A percentile compares a stretch with the other conserved stretches of the same genome.
Conservation (phyloP, 208 protist species). For the Novymonas esmeraldas region DNA sequence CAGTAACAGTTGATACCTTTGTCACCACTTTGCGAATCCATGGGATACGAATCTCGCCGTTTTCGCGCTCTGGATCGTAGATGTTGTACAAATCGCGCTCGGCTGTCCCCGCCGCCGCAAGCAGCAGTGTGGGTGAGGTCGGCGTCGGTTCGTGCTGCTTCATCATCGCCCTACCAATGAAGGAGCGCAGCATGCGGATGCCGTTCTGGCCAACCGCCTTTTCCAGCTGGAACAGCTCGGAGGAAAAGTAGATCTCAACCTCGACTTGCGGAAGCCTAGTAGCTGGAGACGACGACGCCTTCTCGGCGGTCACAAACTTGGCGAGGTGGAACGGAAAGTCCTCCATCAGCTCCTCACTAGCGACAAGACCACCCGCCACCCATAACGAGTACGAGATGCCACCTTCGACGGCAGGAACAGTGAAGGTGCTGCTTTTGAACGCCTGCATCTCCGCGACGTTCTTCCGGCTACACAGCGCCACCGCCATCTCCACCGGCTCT, state of each 20-base stretch:
- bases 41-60: conserved; percentile 49
- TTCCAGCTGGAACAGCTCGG: conserved; percentile 75
- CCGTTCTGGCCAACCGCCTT: conserved; percentile 60
- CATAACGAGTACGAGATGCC: conserved; percentile 83
- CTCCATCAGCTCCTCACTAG: conserved; percentile 46
- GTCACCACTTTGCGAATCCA: conserved; percentile 54
- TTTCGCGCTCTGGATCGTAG: conserved; percentile 13
- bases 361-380: conserved; percentile 78
- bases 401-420: conserved; percentile 65
- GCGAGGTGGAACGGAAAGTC: conserved; percentile 89
- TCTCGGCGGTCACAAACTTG: conserved; percentile 46
- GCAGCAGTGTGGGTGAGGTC: conserved; percentile 58
- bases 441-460: conserved; percentile 62
- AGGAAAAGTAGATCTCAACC: conserved; percentile 87
- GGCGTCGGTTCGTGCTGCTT: conserved; percentile 78
- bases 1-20: conserved; percentile 52
- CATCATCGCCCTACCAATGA: conserved; percentile 78
- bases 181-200: conserved; percentile 62
- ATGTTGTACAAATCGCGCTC: conserved; percentile 39
- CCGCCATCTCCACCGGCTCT: conserved; percentile 66
- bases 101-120: conserved; percentile 44
- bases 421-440: conserved; percentile 57
- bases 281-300: background rate
- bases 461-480: conserved; percentile 58
- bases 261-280: conserved; percentile 51